phyloP scores from a whole-genome alignment of 176 grass and related monocot species.

The Avena atlantica region DNA sequence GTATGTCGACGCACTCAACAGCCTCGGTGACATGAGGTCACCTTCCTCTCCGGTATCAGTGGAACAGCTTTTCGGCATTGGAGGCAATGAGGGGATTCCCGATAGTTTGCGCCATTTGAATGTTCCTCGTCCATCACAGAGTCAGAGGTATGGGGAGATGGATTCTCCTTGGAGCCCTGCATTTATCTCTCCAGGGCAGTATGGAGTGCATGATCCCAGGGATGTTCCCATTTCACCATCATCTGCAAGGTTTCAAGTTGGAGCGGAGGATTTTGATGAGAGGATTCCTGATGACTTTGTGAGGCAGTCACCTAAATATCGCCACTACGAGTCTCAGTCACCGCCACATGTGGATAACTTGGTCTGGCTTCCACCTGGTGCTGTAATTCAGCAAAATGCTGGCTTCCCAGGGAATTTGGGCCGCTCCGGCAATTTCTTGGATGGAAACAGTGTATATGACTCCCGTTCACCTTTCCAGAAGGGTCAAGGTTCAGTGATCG shows the following conservation, averaged over 20 bases:
- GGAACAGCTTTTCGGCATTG: conserved; percentile 66
- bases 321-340: conserved; percentile 64
- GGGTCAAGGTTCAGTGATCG: conserved; percentile 47
- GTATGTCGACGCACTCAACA: conserved; percentile 94
- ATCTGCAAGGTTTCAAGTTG: conserved; percentile 67
- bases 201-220: conserved; percentile 61
- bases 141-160: conserved; percentile 72
- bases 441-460: conserved; percentile 64
- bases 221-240: conserved; percentile 78
- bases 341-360: conserved; percentile 57
- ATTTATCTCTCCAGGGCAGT: conserved; percentile 62
- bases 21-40: conserved; percentile 62
- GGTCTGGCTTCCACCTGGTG: conserved; percentile 75
- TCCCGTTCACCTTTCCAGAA: conserved; percentile 66
- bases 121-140: conserved; percentile 63
- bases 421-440: conserved; percentile 57
- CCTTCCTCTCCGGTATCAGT: conserved; percentile 57
- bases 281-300: conserved; percentile 59
- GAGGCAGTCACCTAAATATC: conserved; percentile 55
- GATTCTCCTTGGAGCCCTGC: conserved; percentile 80
- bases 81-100: conserved; percentile 57
- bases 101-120: conserved; percentile 72
- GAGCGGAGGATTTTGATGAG: conserved; percentile 69
- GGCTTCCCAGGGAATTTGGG: conserved; percentile 75
- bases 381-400: conserved; percentile 66